A percentile compares a stretch with the other conserved stretches of the same genome.
Conservation (phyloP, 306 rosid species). For the Acmispon strigosus region DNA sequence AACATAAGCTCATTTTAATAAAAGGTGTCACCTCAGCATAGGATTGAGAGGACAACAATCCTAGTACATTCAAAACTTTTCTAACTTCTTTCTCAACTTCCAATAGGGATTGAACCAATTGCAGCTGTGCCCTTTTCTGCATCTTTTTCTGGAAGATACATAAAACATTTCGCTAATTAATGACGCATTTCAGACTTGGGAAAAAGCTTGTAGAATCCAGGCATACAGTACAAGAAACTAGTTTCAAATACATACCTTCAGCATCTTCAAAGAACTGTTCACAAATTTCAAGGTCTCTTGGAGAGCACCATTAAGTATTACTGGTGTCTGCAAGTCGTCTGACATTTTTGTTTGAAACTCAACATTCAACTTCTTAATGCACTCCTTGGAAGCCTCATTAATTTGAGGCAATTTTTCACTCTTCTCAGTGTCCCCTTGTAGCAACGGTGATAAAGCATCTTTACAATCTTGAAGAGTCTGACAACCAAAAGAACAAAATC, state of each 20-base stretch:
- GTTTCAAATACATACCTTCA: conserved; percentile 49
- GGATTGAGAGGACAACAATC: conserved; percentile 47
- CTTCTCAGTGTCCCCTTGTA: conserved; percentile 43
- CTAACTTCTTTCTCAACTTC: conserved; percentile 56
- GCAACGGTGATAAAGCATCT: conserved; percentile 54
- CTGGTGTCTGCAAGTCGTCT: conserved; percentile 92
- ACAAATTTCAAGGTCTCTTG: conserved; percentile 77
- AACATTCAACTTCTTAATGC: conserved; percentile 47
- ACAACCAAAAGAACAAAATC: conserved; percentile 26
- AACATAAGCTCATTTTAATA: not conserved
- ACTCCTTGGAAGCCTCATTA: conserved; percentile 51
- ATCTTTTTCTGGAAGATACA: conserved; percentile 56
- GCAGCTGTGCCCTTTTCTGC: conserved; percentile 48
- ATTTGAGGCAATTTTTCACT: conserved; percentile 39
- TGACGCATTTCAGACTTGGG: not conserved
- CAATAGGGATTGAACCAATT: conserved; percentile 49
- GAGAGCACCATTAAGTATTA: conserved; percentile 69
- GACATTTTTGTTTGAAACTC: conserved; percentile 84
- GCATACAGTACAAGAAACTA: not conserved
- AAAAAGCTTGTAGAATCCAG: not conserved
- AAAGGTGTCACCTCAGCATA: conserved; percentile 56
- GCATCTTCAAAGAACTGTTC: conserved; percentile 56
- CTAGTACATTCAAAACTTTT: conserved; percentile 49
- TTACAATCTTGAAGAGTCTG: conserved; percentile 85
- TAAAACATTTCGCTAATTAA: conserved; percentile 14